Conservation (phyloP, 257 asterid genomes). For the Solanum lycopersicoides region DNA sequence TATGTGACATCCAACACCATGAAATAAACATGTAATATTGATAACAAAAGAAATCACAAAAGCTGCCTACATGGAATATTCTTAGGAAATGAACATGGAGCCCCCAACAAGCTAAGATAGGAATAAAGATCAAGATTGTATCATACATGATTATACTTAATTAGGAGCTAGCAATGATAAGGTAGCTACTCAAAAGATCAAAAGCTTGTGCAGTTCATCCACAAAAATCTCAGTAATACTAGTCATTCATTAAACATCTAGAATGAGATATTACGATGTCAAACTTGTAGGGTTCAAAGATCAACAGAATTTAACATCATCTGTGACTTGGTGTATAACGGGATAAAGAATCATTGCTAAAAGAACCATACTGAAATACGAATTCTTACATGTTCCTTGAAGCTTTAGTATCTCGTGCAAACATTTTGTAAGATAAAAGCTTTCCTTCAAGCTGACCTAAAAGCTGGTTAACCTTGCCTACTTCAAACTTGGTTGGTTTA, state of each 20-base stretch:
- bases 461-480: slow-evolving; percentile 56
- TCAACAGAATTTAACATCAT: neutral
- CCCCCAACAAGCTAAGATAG: neutral
- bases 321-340: neutral
- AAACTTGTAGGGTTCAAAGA: neutral
- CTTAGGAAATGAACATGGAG: neutral
- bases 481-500: slow-evolving; percentile 53
- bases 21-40: neutral
- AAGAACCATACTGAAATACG: neutral
- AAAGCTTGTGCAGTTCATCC: neutral
- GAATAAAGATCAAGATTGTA: neutral
- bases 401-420: slow-evolving; percentile 96
- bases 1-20: neutral
- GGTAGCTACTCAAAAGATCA: neutral
- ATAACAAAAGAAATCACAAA: neutral
- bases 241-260: neutral
- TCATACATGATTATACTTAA: neutral
- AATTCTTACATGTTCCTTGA: slow-evolving; percentile 69
- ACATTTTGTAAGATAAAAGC: slow-evolving; percentile 76
- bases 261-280: neutral
- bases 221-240: neutral
- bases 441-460: slow-evolving; percentile 81
- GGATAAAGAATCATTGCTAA: neutral
- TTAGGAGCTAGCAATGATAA: neutral
- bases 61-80: neutral